These are phyloP conservation scores for Theileria sp. DNA, from an alignment of 169 alveolate species.

Conservation along the genomic window DNA sequence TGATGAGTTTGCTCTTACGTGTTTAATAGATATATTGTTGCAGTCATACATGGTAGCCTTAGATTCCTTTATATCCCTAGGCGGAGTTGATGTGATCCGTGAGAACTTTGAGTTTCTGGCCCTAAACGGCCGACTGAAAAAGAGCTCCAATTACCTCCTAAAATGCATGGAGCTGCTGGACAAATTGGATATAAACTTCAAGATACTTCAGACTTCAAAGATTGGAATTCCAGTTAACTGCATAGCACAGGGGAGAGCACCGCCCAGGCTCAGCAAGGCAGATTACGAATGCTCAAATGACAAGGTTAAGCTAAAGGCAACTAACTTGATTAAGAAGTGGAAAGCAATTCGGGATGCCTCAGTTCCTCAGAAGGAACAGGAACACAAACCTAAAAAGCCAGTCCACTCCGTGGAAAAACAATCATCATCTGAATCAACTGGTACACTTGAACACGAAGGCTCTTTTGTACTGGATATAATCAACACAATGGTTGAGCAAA, in stretches of 20 bases:
- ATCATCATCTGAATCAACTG: not conserved
- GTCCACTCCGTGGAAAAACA: not conserved
- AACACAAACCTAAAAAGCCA: not conserved
- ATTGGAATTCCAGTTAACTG: slow-evolving; percentile 63
- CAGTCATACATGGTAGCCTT: slow-evolving; percentile 64
- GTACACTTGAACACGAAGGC: slow-evolving; percentile 24
- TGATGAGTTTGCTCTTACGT: slow-evolving; percentile 56
- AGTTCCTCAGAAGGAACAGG: slow-evolving; percentile 15
- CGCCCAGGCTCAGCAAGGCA: slow-evolving; percentile 39
- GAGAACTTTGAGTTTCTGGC: slow-evolving; percentile 50
- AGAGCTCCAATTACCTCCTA: slow-evolving; percentile 46
- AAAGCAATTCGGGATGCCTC: slow-evolving; percentile 68
- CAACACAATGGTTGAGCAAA: slow-evolving; percentile 67
- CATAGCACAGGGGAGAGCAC: slow-evolving; percentile 51
- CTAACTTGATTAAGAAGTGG: slow-evolving; percentile 68
- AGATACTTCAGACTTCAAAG: slow-evolving; percentile 49
- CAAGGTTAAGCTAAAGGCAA: slow-evolving; percentile 63
- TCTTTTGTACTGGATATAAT: slow-evolving; percentile 61
- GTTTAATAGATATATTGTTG: slow-evolving; percentile 53
- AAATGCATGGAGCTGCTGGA: slow-evolving; percentile 59
- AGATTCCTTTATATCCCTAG: slow-evolving; percentile 40
- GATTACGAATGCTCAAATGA: slow-evolving; percentile 62
- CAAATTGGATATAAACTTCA: slow-evolving; percentile 59
- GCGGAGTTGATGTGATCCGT: slow-evolving; percentile 47
- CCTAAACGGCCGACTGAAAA: slow-evolving; percentile 24